A percentile compares a stretch with the other conserved stretches of the same genome.
phyloP scores from a whole-genome alignment of 2,329 filamentous ascomycete species.

The Bipolaris oryzae region DNA sequence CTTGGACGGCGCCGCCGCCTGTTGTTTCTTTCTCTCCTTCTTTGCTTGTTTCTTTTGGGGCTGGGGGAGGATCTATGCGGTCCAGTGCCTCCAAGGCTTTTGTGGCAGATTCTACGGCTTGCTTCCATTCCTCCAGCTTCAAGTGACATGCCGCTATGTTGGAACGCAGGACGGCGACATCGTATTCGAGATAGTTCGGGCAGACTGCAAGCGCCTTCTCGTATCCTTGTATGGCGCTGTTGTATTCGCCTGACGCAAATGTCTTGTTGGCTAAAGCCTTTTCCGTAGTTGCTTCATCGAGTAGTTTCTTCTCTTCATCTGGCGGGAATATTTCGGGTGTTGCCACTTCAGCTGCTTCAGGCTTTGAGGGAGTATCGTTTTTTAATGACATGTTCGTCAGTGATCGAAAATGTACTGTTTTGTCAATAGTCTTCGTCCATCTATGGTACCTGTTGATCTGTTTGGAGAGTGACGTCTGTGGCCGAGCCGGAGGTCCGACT shows the following conservation, averaged over 20 bases:
- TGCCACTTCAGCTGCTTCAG: slow-evolving; percentile 10
- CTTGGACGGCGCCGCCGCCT: slow-evolving; percentile 64
- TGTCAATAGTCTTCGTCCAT: background rate
- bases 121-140: slow-evolving; percentile 84
- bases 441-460: slow-evolving; percentile 18
- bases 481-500: slow-evolving; percentile 13
- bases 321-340: slow-evolving; percentile 37
- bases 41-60: slow-evolving; percentile 45
- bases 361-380: slow-evolving; percentile 8
- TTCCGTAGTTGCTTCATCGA: slow-evolving; percentile 72
- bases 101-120: slow-evolving; percentile 75
- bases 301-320: slow-evolving; percentile 56
- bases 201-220: slow-evolving; percentile 78
- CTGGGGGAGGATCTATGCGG: slow-evolving; percentile 59
- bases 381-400: slow-evolving; percentile 13
- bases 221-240: slow-evolving; percentile 81
- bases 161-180: slow-evolving; percentile 82
- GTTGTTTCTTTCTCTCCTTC: slow-evolving; percentile 53
- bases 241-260: slow-evolving; percentile 75
- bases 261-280: slow-evolving; percentile 79
- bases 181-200: slow-evolving; percentile 85
- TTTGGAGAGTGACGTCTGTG: slow-evolving; percentile 31
- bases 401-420: background rate
- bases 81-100: slow-evolving; percentile 75
- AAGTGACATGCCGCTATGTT: slow-evolving; percentile 91